These are phyloP conservation scores for Eruca vesicaria DNA, from an alignment of 441 rosid genomes.

Conservation along the genomic window DNA sequence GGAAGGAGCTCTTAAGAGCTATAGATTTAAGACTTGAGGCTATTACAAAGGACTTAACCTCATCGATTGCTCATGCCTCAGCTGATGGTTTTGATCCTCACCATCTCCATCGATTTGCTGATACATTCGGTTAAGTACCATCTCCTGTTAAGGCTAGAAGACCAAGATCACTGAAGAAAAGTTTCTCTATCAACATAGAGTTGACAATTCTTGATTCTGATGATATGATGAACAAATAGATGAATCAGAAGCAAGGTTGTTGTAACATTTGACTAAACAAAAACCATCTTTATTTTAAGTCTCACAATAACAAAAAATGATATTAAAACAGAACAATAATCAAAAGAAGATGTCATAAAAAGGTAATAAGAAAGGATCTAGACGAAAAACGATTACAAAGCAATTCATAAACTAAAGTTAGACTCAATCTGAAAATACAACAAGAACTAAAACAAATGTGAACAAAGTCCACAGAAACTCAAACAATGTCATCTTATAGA, in stretches of 20 bases:
- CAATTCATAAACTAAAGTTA: no score
- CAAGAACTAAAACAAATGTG: no score
- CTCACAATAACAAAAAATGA: no score
- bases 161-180: constrained; percentile 58
- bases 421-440: no score
- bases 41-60: constrained; percentile 69
- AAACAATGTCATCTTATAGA: no score
- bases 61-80: constrained; percentile 67
- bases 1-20: constrained; percentile 94
- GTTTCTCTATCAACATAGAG: constrained; percentile 62
- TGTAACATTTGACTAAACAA: no score
- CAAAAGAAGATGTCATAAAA: no score
- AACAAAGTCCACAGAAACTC: no score
- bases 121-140: constrained; percentile 58
- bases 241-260: constrained; percentile 51
- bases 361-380: no score
- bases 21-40: constrained; percentile 86
- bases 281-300: no score
- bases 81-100: constrained; percentile 78
- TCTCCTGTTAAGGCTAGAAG: constrained; percentile 53
- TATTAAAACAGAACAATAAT: no score
- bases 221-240: constrained; percentile 64
- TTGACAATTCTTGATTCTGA: constrained; percentile 50
- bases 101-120: constrained; percentile 76
- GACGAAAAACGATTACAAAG: no score